Evolutionary conservation across 805 yeast species (phyloP).

Genomic region (Lipomyces orientalis): DNA sequence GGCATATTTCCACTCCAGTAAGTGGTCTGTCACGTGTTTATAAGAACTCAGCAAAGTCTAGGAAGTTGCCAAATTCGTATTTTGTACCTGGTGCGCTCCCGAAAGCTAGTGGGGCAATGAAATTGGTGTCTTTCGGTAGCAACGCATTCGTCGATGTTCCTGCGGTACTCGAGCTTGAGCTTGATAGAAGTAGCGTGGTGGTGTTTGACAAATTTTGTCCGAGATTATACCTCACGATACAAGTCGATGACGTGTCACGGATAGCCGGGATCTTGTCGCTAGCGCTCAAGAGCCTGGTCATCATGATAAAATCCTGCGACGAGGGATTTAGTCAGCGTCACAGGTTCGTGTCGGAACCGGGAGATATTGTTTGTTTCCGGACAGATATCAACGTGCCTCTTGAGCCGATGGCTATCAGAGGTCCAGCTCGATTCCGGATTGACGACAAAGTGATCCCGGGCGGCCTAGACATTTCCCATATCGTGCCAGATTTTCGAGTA

Average conservation of each 20-base stretch:
- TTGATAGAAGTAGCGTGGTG: background rate
- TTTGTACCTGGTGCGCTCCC: conserved; percentile 27
- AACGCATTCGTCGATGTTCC: conserved; percentile 22
- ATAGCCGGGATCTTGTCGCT: conserved; percentile 16
- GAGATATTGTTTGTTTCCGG: background rate
- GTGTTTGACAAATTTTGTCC: conserved; percentile 11
- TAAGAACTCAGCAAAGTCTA: conserved; percentile 6
- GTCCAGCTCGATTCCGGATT: background rate
- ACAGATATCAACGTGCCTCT: background rate
- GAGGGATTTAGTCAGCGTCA: background rate
- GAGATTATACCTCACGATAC: conserved; percentile 3
- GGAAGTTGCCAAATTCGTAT: conserved; percentile 26
- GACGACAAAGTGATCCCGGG: background rate
- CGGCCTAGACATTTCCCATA: background rate
- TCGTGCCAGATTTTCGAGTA: conserved; percentile 19
- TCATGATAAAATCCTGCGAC: background rate
- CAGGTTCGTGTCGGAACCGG: background rate
- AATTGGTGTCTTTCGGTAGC: conserved; percentile 13
- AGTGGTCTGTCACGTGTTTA: background rate
- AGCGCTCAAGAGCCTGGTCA: background rate
- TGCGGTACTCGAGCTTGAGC: conserved; percentile 1
- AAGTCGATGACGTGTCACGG: conserved; percentile 11
- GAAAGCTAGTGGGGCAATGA: conserved; percentile 12
- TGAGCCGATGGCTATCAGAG: background rate
- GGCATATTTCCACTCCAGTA: background rate